These are phyloP conservation scores for Leonotis leonurus DNA, from an alignment of 257 asterid genomes.

Conservation along the genomic window DNA sequence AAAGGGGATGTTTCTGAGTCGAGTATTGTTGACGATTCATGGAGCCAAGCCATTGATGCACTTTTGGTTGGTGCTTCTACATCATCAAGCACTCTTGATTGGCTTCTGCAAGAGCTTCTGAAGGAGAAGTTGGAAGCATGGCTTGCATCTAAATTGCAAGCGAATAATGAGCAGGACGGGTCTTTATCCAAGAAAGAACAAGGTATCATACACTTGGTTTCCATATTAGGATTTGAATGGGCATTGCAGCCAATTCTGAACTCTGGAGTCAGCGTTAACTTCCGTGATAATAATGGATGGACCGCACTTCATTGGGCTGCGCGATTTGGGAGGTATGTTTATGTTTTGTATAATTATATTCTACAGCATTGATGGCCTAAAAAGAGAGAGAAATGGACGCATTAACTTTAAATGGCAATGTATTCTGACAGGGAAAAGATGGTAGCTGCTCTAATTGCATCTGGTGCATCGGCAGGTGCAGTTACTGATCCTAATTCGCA, in stretches of 20 bases:
- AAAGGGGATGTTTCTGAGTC: conserved; percentile 37
- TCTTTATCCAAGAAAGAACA: conserved; percentile 77
- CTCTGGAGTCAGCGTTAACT: conserved; percentile 69
- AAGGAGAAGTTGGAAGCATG: conserved; percentile 72
- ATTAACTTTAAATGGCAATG: neutral
- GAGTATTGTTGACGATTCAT: conserved; percentile 41
- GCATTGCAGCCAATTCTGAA: conserved; percentile 78
- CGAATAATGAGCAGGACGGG: conserved; percentile 26
- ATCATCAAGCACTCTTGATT: conserved; percentile 48
- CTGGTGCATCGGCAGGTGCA: conserved; percentile 91
- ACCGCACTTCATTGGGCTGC: conserved; percentile 99
- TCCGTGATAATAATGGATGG: conserved; percentile 90
- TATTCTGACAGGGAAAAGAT: conserved; percentile 69
- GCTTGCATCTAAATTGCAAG: conserved; percentile 53
- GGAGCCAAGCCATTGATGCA: conserved; percentile 64
- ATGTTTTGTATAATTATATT: neutral
- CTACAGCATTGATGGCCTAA: neutral
- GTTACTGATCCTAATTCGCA: conserved; percentile 81
- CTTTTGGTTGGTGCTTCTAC: conserved; percentile 52
- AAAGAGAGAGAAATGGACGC: neutral
- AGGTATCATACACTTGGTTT: conserved; percentile 84
- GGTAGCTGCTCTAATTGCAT: conserved; percentile 93
- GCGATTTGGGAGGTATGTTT: conserved; percentile 76
- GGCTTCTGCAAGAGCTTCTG: conserved; percentile 84
- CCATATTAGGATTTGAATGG: conserved; percentile 96